Percentiles rank a stretch among this genome's conserved stretches.
Conservation (phyloP, 2,329 filamentous ascomycete species). For the Botrytis hyacinthi region DNA sequence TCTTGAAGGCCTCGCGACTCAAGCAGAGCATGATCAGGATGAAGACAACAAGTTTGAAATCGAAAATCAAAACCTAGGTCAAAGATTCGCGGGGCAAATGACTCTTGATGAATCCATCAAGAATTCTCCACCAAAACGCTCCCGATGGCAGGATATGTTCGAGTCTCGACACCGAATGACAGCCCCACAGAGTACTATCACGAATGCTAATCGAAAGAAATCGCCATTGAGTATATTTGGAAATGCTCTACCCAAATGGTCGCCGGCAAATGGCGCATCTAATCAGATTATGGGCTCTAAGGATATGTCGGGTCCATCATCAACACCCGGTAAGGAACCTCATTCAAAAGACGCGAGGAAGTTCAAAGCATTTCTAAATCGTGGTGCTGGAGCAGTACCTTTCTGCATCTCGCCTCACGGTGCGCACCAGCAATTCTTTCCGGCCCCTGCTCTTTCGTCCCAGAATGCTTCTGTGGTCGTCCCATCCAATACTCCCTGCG, state of each 20-base stretch:
- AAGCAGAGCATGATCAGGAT: not conserved
- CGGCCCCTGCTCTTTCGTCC: not conserved
- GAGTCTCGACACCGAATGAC: not conserved
- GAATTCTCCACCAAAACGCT: not conserved
- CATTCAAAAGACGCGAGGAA: not conserved
- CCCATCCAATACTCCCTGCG: not conserved
- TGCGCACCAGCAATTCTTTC: not conserved
- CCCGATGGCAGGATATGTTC: slow-evolving; percentile 7
- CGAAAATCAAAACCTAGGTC: too few species aligned
- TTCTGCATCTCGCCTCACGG: not conserved
- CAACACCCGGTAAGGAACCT: not conserved
- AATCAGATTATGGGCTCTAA: not conserved
- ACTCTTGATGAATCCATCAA: not conserved
- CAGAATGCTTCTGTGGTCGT: not conserved
- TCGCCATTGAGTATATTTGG: not conserved
- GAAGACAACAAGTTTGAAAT: not conserved
- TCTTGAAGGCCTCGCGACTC: not conserved
- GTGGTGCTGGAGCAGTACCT: not conserved
- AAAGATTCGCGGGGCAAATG: not conserved
- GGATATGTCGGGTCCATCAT: not conserved
- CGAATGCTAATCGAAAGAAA: accelerated
- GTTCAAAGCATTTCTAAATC: not conserved
- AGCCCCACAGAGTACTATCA: not conserved
- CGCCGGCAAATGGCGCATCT: not conserved
- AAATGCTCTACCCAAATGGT: not conserved